Conservation (phyloP, 768 basidiomycete genomes). For the Brasilioporus rufonigricans region DNA sequence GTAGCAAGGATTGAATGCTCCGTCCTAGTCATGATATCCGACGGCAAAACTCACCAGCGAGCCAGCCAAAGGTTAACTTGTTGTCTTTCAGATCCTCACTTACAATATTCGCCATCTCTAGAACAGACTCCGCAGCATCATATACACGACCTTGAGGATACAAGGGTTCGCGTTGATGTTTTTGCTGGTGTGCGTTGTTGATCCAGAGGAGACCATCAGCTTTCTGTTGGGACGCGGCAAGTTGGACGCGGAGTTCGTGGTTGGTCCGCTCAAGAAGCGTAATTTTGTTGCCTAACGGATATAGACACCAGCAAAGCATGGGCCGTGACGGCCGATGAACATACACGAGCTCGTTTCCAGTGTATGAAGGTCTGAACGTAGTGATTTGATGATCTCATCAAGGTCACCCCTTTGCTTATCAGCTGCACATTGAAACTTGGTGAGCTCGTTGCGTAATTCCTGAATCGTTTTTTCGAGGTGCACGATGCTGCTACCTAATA, state of each 20-base stretch:
- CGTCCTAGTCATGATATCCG: too few relatives aligned
- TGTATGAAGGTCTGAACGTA: background rate
- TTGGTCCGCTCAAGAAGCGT: background rate
- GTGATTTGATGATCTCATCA: background rate
- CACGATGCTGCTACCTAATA: background rate
- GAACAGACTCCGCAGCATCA: too few relatives aligned
- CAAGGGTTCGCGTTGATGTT: too few relatives aligned
- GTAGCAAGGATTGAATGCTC: too few relatives aligned
- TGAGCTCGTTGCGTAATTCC: background rate
- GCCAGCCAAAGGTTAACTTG: too few relatives aligned
- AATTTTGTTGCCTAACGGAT: background rate
- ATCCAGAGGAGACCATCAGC: background rate
- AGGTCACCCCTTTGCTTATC: background rate
- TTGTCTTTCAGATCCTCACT: too few relatives aligned
- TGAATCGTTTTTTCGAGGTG: background rate
- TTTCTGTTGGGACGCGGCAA: background rate
- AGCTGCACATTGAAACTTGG: background rate
- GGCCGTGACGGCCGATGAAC: background rate
- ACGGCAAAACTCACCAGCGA: too few relatives aligned
- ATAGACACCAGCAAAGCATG: background rate
- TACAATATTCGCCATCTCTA: too few relatives aligned
- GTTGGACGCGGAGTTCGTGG: background rate
- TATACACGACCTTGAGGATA: too few relatives aligned
- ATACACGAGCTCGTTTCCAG: background rate
- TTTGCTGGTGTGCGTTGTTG: background rate